These are phyloP conservation scores for Daldinia childiae DNA, from an alignment of 495 filamentous ascomycete species.

Conservation along the genomic window DNA sequence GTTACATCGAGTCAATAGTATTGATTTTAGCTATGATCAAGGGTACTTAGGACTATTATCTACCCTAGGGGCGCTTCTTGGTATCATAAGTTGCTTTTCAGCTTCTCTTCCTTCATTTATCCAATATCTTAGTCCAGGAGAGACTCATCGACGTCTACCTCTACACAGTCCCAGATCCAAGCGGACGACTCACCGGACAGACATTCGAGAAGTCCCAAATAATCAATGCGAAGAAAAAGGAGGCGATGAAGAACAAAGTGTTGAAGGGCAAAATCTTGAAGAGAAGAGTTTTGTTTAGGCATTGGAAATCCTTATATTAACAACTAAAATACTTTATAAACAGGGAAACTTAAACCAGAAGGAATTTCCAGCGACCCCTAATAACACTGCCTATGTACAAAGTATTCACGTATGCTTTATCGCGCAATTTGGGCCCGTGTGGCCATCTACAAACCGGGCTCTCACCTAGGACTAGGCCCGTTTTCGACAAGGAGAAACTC, in stretches of 20 bases:
- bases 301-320: too few relatives aligned
- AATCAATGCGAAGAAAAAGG: background rate
- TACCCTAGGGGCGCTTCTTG: background rate
- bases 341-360: too few relatives aligned
- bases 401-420: too few relatives aligned
- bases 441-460: background rate
- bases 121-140: background rate
- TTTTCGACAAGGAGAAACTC: background rate
- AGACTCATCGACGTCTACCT: background rate
- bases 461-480: background rate
- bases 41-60: background rate
- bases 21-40: background rate
- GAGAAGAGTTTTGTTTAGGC: background rate
- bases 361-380: too few relatives aligned
- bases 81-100: background rate
- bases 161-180: background rate
- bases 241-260: background rate
- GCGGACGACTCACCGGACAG: background rate
- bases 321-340: too few relatives aligned
- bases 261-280: background rate
- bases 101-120: background rate
- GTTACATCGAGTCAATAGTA: background rate
- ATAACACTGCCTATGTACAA: background rate
- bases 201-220: background rate
- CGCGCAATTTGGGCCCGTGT: background rate